A percentile compares a stretch with the other conserved stretches of the same genome.
Evolutionary conservation across 768 basidiomycete genomes (phyloP).

Genomic region (Thelephora aurantiotincta): DNA sequence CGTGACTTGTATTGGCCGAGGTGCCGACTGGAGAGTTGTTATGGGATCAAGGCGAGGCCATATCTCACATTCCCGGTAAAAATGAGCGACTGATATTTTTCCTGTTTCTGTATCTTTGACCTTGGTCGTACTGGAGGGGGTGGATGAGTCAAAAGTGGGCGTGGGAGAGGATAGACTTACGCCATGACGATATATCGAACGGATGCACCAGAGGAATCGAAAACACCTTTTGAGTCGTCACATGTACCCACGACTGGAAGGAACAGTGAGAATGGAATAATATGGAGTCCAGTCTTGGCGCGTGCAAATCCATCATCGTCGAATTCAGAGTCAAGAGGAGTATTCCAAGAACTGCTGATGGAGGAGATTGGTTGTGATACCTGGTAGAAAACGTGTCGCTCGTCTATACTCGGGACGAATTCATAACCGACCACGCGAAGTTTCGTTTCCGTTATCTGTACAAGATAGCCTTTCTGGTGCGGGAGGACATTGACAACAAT

Average conservation of each 20-base stretch:
- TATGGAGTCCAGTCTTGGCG: conserved; percentile 52
- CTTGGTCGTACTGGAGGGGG: conserved; percentile 39
- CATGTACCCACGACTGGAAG: conserved; percentile 41
- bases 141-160: neutral
- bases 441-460: conserved; percentile 63
- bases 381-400: conserved; percentile 76
- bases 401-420: conserved; percentile 37
- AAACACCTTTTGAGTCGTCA: conserved; percentile 43
- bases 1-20: conserved; percentile 43
- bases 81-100: conserved; percentile 71
- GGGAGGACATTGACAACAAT: conserved; percentile 52
- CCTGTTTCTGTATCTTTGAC: conserved; percentile 50
- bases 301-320: conserved; percentile 50
- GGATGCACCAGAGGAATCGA: conserved; percentile 40
- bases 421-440: conserved; percentile 80
- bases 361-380: conserved; percentile 40
- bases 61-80: conserved; percentile 71
- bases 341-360: conserved; percentile 29
- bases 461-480: conserved; percentile 39
- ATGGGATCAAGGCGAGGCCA: conserved; percentile 64
- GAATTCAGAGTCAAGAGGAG: conserved; percentile 27
- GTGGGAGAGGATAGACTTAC: conserved; percentile 25
- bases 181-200: conserved; percentile 74
- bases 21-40: conserved; percentile 42
- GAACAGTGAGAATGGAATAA: conserved; percentile 57